These are phyloP conservation scores for Pseudogymnoascus sp. DNA, from an alignment of 2,329 filamentous ascomycete genomes.

Conservation along the genomic window DNA sequence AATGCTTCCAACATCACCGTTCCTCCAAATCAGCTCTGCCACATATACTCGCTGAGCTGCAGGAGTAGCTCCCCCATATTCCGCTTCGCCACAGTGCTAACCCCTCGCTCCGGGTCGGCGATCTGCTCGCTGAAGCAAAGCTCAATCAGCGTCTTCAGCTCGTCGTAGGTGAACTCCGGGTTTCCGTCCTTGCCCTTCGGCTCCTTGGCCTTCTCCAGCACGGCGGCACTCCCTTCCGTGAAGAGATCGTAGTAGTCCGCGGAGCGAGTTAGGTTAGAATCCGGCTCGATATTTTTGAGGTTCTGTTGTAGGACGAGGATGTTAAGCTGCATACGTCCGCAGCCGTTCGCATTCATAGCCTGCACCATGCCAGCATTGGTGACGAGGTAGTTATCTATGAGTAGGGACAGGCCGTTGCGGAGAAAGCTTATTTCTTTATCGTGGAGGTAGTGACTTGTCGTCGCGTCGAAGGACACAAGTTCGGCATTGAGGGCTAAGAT, in stretches of 20 bases:
- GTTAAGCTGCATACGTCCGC: conserved; percentile 83
- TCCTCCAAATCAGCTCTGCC: conserved; percentile 37
- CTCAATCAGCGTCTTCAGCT: conserved; percentile 57
- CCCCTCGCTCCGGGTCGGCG: conserved; percentile 57
- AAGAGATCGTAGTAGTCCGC: conserved; percentile 64
- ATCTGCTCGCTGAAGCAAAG: conserved; percentile 60
- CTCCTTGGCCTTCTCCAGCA: conserved; percentile 53
- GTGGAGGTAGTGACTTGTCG: conserved; percentile 63
- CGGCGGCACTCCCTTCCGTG: conserved; percentile 52
- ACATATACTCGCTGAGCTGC: conserved; percentile 64
- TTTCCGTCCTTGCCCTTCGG: conserved; percentile 29
- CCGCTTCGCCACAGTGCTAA: conserved; percentile 57
- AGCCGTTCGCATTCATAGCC: conserved; percentile 77
- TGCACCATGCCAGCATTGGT: conserved; percentile 60
- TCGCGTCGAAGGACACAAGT: conserved; percentile 81
- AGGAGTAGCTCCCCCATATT: conserved; percentile 62
- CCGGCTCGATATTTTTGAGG: conserved; percentile 79
- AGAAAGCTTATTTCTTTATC: conserved; percentile 65
- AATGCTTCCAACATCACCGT: background rate
- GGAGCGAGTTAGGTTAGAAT: conserved; percentile 54
- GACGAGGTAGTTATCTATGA: conserved; percentile 74
- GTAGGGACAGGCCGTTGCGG: conserved; percentile 62
- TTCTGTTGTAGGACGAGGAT: conserved; percentile 94
- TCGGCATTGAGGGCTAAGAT: conserved; percentile 78
- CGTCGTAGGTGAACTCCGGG: conserved; percentile 53